Evolutionary conservation across 1,284 basidiomycete species (phyloP), one percentile per base, ranked within the genome.

Genomic region (Rhodotorula sp.): DNA sequence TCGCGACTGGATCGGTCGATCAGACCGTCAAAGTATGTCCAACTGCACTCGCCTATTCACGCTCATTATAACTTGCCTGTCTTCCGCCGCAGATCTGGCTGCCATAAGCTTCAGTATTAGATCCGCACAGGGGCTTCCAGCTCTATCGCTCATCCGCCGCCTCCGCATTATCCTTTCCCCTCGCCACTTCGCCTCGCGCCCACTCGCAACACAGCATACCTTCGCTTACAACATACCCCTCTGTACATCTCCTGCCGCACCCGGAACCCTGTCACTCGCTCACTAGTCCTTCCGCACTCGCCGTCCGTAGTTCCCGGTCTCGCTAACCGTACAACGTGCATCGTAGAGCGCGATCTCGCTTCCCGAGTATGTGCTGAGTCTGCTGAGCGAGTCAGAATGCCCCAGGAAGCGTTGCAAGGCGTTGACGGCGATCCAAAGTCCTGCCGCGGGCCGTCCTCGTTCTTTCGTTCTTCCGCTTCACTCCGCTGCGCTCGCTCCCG

Each of bases 1-100:
- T 92, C 58, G 90, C 91, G 46, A 90, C 90, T 15, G 91, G 89
- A 9, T 88, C 88, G 58, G 88, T 90, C 30, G 90, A 92, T 79
- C 88, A 90, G 81, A 65, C 69, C 2, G 61, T 75, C 62, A 68
- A 70, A 62, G 68, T 67, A 53, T 34, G 59, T 27, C 13, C 24
- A 5, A 22, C 19, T 24, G 6, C 4, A 15, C 17, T 1, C 2
- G n/a, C 34, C 39, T 9, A 22, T 4, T n/a, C 3, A 19, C 11
- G 30, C 60, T 62, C 22, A 54, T 29, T n/a, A n/a, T n/a, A n/a
- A n/a, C n/a, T 27, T 27, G 19, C 15, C 30, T 11, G 39, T 44
- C 24, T 11, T 4, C 15, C 2, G 15, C 9, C 27, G 52, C 54
- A 70, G 68, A 60, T 70, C 22, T 70, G 68, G 68, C 36, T 70